Evolutionary conservation across 2,329 filamentous ascomycete species (phyloP).

Genomic region (Pseudophaeomoniella oleicola): DNA sequence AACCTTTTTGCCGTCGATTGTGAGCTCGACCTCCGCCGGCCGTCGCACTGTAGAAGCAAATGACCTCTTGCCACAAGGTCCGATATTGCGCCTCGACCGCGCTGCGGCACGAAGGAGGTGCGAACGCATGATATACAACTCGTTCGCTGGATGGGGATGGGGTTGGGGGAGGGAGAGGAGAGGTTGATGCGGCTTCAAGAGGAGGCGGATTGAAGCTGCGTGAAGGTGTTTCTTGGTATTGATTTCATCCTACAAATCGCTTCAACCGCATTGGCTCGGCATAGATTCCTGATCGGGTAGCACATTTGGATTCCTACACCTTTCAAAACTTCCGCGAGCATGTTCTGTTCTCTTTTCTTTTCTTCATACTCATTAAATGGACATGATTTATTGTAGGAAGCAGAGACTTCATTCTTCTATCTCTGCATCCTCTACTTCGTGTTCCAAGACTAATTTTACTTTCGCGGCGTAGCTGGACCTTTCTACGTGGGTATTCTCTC

Average conservation of each 20-base stretch:
- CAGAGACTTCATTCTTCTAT: constrained; percentile 24
- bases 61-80: constrained; percentile 50
- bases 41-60: constrained; percentile 70
- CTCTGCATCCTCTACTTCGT: constrained; percentile 47
- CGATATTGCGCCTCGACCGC: constrained; percentile 33
- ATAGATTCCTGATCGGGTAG: background rate
- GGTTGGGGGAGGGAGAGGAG: constrained; percentile 7
- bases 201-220: constrained; percentile 4
- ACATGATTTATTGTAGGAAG: constrained; percentile 54
- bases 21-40: constrained; percentile 89
- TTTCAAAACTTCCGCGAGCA: background rate
- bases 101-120: constrained; percentile 47
- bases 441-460: constrained; percentile 39
- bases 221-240: background rate
- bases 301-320: background rate
- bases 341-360: constrained; percentile 17
- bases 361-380: constrained; percentile 41
- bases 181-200: constrained; percentile 6
- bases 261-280: constrained; percentile 1
- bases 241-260: background rate
- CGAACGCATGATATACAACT: constrained; percentile 42
- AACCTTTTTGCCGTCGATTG: constrained; percentile 95
- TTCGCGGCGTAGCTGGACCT: constrained; percentile 51
- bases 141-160: background rate
- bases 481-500: constrained; percentile 29